Conservation (phyloP, 345 rosid genomes). For the Zanthoxylum bungeanum region DNA sequence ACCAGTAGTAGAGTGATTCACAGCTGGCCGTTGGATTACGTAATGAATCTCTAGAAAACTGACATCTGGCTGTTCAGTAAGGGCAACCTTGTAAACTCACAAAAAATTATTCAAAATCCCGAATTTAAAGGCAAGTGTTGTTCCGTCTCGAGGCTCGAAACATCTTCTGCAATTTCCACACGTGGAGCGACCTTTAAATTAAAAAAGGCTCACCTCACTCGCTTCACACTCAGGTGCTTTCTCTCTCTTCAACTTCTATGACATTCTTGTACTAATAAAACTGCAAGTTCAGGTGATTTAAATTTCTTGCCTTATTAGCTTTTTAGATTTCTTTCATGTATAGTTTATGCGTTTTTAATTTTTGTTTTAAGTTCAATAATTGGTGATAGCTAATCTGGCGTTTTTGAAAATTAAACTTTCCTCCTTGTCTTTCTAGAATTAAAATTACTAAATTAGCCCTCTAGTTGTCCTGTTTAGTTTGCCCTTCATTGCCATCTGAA, state of each 20-base stretch:
- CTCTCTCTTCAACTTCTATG: background rate
- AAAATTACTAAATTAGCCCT: conserved; percentile 5
- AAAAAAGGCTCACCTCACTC: too few relatives aligned
- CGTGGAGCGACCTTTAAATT: background rate
- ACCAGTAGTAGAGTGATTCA: too few relatives aligned
- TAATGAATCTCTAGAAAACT: background rate
- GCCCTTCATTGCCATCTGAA: background rate
- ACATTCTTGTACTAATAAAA: background rate
- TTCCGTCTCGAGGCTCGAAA: too few relatives aligned
- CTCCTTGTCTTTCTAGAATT: background rate
- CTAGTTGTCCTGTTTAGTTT: too few relatives aligned
- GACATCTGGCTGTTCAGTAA: background rate
- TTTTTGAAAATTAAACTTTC: conserved; percentile 4
- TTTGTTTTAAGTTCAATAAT: too few relatives aligned
- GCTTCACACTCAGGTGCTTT: conserved; percentile 14
- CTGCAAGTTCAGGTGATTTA: background rate
- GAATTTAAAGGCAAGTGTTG: background rate
- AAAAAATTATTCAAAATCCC: background rate
- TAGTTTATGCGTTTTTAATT: background rate
- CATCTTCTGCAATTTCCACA: background rate
- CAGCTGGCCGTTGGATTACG: background rate
- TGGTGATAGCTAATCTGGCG: background rate
- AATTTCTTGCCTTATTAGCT: background rate
- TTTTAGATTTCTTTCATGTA: background rate
- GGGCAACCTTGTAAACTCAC: background rate